Evolutionary conservation across 2,329 filamentous ascomycete genomes (phyloP), one percentile per base, ranked within the genome.

Genomic region (Fusarium metavorans): DNA sequence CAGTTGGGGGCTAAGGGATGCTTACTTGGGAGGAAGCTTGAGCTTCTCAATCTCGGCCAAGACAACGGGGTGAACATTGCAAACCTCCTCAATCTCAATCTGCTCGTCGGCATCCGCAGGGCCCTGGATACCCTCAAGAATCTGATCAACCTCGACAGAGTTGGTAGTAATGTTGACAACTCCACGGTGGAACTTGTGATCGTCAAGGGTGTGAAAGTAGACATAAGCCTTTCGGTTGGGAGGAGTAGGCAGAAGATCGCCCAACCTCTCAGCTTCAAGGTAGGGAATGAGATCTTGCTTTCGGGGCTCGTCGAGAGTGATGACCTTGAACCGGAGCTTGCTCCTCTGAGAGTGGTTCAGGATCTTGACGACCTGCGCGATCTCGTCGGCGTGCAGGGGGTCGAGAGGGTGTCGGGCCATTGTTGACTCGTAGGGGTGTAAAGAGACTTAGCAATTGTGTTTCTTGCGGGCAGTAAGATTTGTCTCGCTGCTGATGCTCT

Each of bases 341-440:
- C 45, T 18, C 14, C 64, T 64, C 10, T 35, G 57, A 39, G 4
- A 66, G 23, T 10, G 57, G 54, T 14, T 60, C 32, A 70, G 7
- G 20, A 66, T 39, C 16, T 39, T 32, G 13, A 59, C 63, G 4
- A 32, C 58, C 5, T 50, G 48, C 6, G 45, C 56, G 27, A 70
- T 63, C 20, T 70, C 67, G 6, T 41, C 57, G 4, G 67, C 37
- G 5, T 30, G 37, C 14, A 67, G 34, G n/a, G 67, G 63, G 58
- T 70, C 67, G 50, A 70, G 63, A 20, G 67, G 67, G 37, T 70
- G 67, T 39, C 37, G 37, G 37, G 37, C 37, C 37, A 39, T 39
- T n/a, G 16, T 39, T 39, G 37, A 39, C 37, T 39, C 37, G 37
- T 39, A 16, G 16, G 35, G 37, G 16, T 9, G 6, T 5, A 9